A percentile compares a stretch with the other conserved stretches of the same genome.
Evolutionary conservation across 495 filamentous ascomycete species (phyloP).

Genomic region (Xylaria telfairii): DNA sequence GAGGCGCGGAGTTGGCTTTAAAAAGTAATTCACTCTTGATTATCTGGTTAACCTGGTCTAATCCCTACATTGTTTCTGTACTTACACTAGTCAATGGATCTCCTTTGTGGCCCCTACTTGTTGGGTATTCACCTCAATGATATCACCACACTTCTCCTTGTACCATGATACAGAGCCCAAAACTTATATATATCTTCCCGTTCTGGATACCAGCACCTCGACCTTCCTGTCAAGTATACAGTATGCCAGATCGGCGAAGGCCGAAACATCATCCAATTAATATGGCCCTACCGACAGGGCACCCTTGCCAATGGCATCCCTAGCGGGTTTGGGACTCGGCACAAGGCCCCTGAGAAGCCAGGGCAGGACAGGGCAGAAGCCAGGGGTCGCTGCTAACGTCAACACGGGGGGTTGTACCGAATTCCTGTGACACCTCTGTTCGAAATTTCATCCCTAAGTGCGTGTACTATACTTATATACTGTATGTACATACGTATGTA

Average conservation of each 20-base stretch:
- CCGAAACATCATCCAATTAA: constrained; percentile 14
- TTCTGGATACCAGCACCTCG: background rate
- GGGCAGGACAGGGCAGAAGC: no score
- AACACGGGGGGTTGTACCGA: background rate
- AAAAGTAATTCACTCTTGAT: background rate
- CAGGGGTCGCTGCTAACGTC: background rate
- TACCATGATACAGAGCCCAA: background rate
- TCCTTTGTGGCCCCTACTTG: background rate
- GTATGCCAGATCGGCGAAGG: constrained; percentile 12
- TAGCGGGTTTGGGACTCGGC: constrained; percentile 8
- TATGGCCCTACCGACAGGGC: constrained; percentile 12
- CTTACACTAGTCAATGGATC: background rate
- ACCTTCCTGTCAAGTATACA: background rate
- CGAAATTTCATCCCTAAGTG: background rate
- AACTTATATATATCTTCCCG: background rate
- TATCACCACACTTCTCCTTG: background rate
- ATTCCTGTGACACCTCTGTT: background rate
- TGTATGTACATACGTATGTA: background rate
- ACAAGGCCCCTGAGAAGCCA: background rate
- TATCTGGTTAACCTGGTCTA: no score
- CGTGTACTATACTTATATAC: no score
- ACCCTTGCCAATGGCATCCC: background rate
- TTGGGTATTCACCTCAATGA: background rate
- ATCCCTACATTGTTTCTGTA: background rate
- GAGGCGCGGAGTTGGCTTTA: constrained; percentile 16